Base-by-base conservation (phyloP, 2,329 filamentous ascomycete species). In the Furcasterigmium furcatum region DNA sequence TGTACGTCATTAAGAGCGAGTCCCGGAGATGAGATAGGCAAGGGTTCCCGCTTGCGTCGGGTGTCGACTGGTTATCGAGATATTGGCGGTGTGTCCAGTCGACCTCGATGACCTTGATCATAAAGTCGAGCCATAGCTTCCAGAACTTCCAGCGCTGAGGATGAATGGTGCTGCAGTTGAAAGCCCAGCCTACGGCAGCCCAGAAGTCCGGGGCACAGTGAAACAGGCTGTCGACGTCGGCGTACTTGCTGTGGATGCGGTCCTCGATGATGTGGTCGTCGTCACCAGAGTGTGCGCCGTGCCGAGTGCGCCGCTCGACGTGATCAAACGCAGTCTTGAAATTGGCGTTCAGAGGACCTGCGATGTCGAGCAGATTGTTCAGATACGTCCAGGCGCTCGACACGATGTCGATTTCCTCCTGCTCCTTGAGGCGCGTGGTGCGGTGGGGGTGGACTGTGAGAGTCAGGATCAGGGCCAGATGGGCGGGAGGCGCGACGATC, bases 181-280 rank as follows among this genome's bases (percentile, higher is more conserved):
- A 91, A 0, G 88, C 87, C 94, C 94, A 97, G 4, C 92, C 94
- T 0, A 94, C 77, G 0, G 88, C 80, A 35, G 84, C 79, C 90
- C 94, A 99, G 57, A 97, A 95, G 59, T 95, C 89, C 49, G 88
- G 83, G 1, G 86, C 88, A n/a, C 80, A 78, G 14, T 70, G 71
- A 81, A 88, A 96, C 2, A 96, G 52, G 24, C 86, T 85, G 36
- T 82, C 75, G 13, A 77, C 70, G 42, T 80, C 78, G 2, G 85
- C 84, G 46, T 90, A 72, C 9, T 75, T 72, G 7, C 80, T 74
- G 35, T 73, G 70, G 29, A 91, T 66, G 9, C 70, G 66, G 38
- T 77, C 77, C 1, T 72, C 71, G 3, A 79, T 75, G 10, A 70
- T 64, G 9, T 67, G 65, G 25, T 76, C 69, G 14, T 67, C 68